Base-by-base conservation (phyloP, 208 protist species). In the Naegleria lovaniensis region DNA sequence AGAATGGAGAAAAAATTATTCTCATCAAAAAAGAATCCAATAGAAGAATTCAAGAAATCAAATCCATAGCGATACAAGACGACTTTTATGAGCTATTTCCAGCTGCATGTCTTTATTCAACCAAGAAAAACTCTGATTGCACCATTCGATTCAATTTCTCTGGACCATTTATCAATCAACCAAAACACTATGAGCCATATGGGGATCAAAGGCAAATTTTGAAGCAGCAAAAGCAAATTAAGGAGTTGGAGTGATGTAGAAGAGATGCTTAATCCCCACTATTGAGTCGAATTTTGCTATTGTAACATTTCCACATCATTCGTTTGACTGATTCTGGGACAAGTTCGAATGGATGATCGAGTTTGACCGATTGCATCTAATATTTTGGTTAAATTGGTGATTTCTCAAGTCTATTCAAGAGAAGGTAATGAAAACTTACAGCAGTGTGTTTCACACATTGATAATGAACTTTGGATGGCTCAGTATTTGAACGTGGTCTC, bases 71-170 rank as follows among this genome's bases (percentile, higher is more conserved):
- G 3, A 88, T 88, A 38, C 33, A 29, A 16, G 85, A 88, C 11
- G 43, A 88, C 1, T 0, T 19, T 16, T 88, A 88, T 29, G 33
- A 51, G 25, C 55, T 88, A 58, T 51, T 58, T n/a, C 85, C 85
- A 39, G 39, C 41, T 58, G 85, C 85, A 39, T 88, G 85, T 58
- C n/a, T 88, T 9, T 88, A 88, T 38, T 88, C 85, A 29, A 19
- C 85, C 16, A 51, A 58, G 25, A 88, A 88, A 39, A 88, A 88
- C 55, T 88, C 43, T 48, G n/a, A 88, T 39, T 88, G 85, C 22
- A 88, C 16, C 5, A 36, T 88, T 9, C 11, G n/a, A 58, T 88
- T 88, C n/a, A 88, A 88, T n/a, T 88, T 88, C 41, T 59, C 6
- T 59, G 85, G 85, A 40, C 39, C 39, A 29, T 88, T 88, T 58